A percentile compares a stretch with the other conserved stretches of the same genome.
Evolutionary conservation across 2,329 filamentous ascomycete genomes (phyloP).

Genomic region (Monosporascus sp.): DNA sequence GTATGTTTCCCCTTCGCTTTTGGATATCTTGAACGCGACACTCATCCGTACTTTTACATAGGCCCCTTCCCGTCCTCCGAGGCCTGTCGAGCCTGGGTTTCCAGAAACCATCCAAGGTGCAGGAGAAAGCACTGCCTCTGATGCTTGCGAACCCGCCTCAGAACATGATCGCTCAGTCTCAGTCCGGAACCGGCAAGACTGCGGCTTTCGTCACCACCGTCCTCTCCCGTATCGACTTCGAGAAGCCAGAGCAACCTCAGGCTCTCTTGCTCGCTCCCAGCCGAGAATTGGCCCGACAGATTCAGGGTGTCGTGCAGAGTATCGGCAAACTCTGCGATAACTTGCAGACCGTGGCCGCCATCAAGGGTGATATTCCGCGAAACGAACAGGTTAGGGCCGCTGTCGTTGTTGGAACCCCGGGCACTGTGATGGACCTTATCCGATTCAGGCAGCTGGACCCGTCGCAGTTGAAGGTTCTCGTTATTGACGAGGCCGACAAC

Average conservation of each 20-base stretch:
- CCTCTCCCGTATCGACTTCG: conserved; percentile 77
- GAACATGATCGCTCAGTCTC: conserved; percentile 98
- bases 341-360: conserved; percentile 72
- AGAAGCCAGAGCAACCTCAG: conserved; percentile 66
- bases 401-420: conserved; percentile 88
- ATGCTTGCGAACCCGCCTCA: conserved; percentile 80
- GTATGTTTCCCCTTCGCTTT: conserved; percentile 44
- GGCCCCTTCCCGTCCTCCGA: conserved; percentile 51
- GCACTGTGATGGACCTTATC: conserved; percentile 85
- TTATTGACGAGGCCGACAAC: conserved; percentile 96
- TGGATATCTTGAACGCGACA: neutral
- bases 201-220: conserved; percentile 94
- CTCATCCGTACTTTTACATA: conserved; percentile 6
- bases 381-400: conserved; percentile 67
- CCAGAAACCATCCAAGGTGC: conserved; percentile 94
- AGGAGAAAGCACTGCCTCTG: conserved; percentile 88
- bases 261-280: conserved; percentile 87
- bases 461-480: conserved; percentile 70
- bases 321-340: conserved; percentile 82
- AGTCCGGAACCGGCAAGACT: conserved; percentile 97
- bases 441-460: conserved; percentile 70
- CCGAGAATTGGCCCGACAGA: conserved; percentile 91
- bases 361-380: conserved; percentile 71
- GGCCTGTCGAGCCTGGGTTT: conserved; percentile 81
- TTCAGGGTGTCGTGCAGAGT: conserved; percentile 73